phyloP scores from a whole-genome alignment of 495 filamentous ascomycete species.

The Penicillium herquei region DNA sequence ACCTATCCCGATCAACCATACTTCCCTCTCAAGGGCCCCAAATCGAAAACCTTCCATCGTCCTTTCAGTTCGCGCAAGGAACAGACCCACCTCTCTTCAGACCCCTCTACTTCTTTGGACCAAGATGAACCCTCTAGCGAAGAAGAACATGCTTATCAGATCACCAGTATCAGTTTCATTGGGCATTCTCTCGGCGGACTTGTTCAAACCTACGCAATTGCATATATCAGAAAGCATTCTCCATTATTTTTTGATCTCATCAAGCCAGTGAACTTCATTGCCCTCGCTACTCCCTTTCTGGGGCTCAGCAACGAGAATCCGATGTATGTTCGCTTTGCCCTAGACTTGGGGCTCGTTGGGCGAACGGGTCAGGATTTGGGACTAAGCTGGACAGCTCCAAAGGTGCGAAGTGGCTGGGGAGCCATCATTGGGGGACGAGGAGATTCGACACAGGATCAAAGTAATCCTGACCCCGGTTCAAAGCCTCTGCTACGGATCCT shows the following conservation, averaged over 20 bases:
- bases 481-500: conserved; percentile 90
- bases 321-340: conserved; percentile 91
- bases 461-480: conserved; percentile 67
- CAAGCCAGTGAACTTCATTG: conserved; percentile 87
- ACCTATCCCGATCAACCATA: conserved; percentile 92
- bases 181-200: conserved; percentile 91
- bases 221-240: conserved; percentile 95
- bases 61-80: conserved; percentile 32
- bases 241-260: conserved; percentile 87
- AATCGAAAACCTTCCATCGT: conserved; percentile 35
- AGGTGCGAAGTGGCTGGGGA: conserved; percentile 81
- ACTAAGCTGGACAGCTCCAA: conserved; percentile 89
- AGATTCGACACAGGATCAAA: conserved; percentile 61
- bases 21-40: conserved; percentile 62
- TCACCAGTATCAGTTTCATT: conserved; percentile 95
- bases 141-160: conserved; percentile 68
- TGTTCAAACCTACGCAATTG: conserved; percentile 91
- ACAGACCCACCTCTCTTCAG: conserved; percentile 8
- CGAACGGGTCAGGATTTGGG: conserved; percentile 93
- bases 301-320: conserved; percentile 97
- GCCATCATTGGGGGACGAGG: conserved; percentile 78
- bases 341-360: conserved; percentile 94
- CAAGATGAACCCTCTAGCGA: conserved; percentile 12
- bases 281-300: conserved; percentile 86
- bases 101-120: conserved; percentile 4